These are phyloP conservation scores for Keithomyces neogunnii DNA, from an alignment of 2,329 filamentous ascomycete genomes.

Conservation along the genomic window DNA sequence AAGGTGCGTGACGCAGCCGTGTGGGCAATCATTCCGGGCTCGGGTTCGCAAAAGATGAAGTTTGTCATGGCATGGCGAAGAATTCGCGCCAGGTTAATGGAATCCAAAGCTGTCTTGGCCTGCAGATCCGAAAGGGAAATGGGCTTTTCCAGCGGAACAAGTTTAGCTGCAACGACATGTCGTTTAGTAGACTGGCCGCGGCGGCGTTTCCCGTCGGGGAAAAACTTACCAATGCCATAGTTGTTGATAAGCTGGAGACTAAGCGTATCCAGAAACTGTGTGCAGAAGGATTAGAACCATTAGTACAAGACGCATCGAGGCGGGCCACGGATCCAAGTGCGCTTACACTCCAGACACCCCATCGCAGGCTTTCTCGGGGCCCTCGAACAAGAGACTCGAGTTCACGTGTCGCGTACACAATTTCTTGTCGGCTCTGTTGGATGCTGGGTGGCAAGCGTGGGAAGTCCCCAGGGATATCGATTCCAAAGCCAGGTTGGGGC, in stretches of 20 bases:
- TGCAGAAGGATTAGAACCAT: neutral
- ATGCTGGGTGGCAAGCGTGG: constrained; percentile 38
- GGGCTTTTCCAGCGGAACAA: constrained; percentile 37
- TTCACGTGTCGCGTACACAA: constrained; percentile 40
- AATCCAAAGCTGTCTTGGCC: constrained; percentile 34
- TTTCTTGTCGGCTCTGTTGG: constrained; percentile 34
- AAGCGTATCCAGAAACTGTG: constrained; percentile 40
- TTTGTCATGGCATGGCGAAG: constrained; percentile 51
- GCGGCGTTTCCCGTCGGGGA: neutral
- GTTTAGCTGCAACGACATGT: constrained; percentile 28
- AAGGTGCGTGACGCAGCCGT: constrained; percentile 45
- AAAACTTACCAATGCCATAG: constrained; percentile 36
- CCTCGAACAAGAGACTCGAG: constrained; percentile 39
- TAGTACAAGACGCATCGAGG: neutral
- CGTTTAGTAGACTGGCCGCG: neutral
- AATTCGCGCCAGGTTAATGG: constrained; percentile 41
- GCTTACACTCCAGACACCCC: constrained; percentile 43
- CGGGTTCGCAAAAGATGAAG: constrained; percentile 44
- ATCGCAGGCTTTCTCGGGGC: constrained; percentile 41
- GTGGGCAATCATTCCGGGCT: constrained; percentile 42
- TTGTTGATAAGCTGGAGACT: constrained; percentile 42
- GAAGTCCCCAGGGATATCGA: constrained; percentile 35
- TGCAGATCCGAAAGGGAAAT: constrained; percentile 38
- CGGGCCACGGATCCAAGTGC: neutral
- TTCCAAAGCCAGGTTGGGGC: constrained; percentile 35